Conservation (phyloP, 2,329 filamentous ascomycete genomes). For the Teratosphaeria nubilosa region DNA sequence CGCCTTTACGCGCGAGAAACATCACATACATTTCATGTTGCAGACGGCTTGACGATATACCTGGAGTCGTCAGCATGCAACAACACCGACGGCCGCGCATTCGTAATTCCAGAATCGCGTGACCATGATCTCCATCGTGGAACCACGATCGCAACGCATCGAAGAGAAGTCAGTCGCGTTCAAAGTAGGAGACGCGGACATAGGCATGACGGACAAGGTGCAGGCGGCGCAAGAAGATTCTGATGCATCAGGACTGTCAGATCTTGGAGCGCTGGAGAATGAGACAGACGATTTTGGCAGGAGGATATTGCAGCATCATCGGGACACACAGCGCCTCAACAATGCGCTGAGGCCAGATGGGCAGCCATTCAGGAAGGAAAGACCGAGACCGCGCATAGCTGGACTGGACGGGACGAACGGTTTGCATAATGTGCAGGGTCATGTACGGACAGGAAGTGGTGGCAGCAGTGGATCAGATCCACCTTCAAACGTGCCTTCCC, state of each 20-base stretch:
- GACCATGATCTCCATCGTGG: neutral
- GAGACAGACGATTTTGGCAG: conserved; percentile 39
- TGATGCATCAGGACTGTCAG: conserved; percentile 16
- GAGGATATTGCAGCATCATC: conserved; percentile 33
- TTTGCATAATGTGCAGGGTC: neutral
- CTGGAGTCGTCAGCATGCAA: neutral
- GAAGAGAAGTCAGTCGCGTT: conserved; percentile 1
- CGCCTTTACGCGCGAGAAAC: neutral
- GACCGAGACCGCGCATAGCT: conserved; percentile 27
- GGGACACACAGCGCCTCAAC: conserved; percentile 32
- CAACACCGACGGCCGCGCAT: neutral
- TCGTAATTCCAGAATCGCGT: neutral
- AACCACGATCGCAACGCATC: neutral
- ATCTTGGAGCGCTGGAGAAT: conserved; percentile 31
- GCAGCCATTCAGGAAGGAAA: conserved; percentile 34
- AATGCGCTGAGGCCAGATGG: conserved; percentile 22
- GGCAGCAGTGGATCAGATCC: conserved; percentile 32
- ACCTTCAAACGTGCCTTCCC: conserved; percentile 33
- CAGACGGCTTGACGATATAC: neutral
- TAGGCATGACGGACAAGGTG: conserved; percentile 14
- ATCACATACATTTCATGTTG: neutral
- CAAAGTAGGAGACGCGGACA: conserved; percentile 3
- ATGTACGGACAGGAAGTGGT: conserved; percentile 16
- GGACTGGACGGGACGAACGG: neutral
- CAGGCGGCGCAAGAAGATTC: conserved; percentile 12